Percentiles rank a stretch among this genome's conserved stretches.
These are phyloP conservation scores for Pyrenula massariospora DNA, from an alignment of 495 filamentous ascomycete genomes.

Conservation along the genomic window DNA sequence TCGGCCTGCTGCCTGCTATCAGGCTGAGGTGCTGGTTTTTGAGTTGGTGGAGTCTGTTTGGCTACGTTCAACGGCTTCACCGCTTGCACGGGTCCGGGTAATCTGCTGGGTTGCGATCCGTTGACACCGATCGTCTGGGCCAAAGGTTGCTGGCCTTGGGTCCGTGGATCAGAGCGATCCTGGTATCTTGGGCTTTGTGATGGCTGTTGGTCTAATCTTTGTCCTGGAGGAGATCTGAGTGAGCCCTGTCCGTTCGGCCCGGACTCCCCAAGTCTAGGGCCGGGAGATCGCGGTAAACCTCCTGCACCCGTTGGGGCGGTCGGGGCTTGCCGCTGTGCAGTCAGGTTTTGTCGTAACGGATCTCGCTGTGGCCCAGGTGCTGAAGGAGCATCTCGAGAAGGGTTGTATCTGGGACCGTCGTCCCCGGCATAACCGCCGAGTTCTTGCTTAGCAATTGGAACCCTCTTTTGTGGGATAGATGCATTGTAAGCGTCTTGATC, in stretches of 20 bases:
- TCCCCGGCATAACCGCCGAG: constrained; percentile 54
- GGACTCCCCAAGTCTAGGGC: neutral
- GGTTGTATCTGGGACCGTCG: constrained; percentile 59
- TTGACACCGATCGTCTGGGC: constrained; percentile 22
- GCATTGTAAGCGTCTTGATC: constrained; percentile 80
- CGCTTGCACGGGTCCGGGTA: constrained; percentile 52
- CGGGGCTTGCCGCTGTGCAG: constrained; percentile 46
- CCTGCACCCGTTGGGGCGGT: constrained; percentile 29
- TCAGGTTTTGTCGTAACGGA: constrained; percentile 22
- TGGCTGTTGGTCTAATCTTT: constrained; percentile 4
- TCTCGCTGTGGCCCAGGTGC: constrained; percentile 32
- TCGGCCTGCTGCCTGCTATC: constrained; percentile 73
- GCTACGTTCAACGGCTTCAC: constrained; percentile 87
- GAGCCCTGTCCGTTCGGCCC: constrained; percentile 9
- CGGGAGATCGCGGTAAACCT: neutral
- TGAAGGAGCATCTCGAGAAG: constrained; percentile 51
- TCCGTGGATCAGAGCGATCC: constrained; percentile 21
- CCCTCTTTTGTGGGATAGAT: constrained; percentile 64
- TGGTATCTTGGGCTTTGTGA: constrained; percentile 8
- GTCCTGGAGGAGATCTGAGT: constrained; percentile 10
- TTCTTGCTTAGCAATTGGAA: constrained; percentile 79
- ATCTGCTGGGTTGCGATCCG: constrained; percentile 25
- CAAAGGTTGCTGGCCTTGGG: constrained; percentile 35
- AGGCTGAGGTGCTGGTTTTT: constrained; percentile 29
- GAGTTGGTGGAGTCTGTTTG: constrained; percentile 48